A percentile compares a stretch with the other conserved stretches of the same genome.
Evolutionary conservation across 2,329 filamentous ascomycete genomes (phyloP).

Genomic region (Sclerotinia minor): DNA sequence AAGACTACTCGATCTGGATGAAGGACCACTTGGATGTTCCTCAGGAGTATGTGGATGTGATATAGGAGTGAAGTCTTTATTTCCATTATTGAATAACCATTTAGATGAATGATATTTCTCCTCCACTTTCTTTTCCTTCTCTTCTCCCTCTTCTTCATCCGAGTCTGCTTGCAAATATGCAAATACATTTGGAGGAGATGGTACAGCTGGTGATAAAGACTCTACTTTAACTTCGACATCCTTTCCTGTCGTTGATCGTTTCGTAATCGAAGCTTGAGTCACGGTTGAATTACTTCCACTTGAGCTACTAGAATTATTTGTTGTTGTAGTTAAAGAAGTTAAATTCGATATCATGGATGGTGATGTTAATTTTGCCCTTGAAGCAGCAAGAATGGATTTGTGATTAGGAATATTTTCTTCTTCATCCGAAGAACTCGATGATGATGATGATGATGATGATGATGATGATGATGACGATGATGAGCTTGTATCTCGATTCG

Average conservation of each 20-base stretch:
- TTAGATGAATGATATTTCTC: conserved; percentile 26
- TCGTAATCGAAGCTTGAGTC: conserved; percentile 42
- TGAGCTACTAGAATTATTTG: conserved; percentile 45
- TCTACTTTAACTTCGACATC: conserved; percentile 29
- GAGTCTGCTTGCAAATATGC: conserved; percentile 36
- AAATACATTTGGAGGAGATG: conserved; percentile 39
- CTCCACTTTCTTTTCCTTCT: not conserved
- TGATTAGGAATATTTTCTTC: conserved; percentile 36
- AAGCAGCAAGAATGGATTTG: conserved; percentile 33
- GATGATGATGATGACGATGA: conserved; percentile 29
- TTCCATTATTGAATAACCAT: conserved; percentile 28
- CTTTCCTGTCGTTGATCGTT: conserved; percentile 30
- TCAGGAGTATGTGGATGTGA: conserved; percentile 32
- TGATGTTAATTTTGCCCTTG: conserved; percentile 38
- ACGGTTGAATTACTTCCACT: conserved; percentile 48
- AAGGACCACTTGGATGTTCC: conserved; percentile 40
- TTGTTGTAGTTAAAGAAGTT: conserved; percentile 39
- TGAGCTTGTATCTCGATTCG: conserved; percentile 32
- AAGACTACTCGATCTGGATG: conserved; percentile 39
- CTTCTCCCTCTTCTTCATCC: conserved; percentile 21
- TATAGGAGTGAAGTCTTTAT: not conserved
- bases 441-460: conserved; percentile 31
- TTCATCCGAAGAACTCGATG: conserved; percentile 33
- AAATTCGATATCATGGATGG: conserved; percentile 41
- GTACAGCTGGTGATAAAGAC: conserved; percentile 39